These are phyloP conservation scores for Lactifluus volemus DNA, from an alignment of 768 basidiomycete species.

Conservation along the genomic window DNA sequence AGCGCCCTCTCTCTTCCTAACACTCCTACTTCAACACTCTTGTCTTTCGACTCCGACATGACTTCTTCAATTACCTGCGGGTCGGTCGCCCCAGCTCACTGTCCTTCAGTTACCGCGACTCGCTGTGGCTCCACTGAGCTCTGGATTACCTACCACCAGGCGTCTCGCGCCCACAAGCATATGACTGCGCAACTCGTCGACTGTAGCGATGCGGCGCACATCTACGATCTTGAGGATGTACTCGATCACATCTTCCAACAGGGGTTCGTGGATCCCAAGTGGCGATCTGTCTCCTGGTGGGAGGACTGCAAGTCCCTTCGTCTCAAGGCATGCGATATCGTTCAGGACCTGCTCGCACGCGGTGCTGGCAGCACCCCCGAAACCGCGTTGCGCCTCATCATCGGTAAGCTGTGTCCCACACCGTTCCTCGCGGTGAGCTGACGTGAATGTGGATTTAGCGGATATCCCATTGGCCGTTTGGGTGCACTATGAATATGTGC, in stretches of 20 bases:
- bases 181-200: constrained; percentile 41
- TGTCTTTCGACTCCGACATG: background rate
- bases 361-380: constrained; percentile 37
- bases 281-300: constrained; percentile 37
- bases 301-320: constrained; percentile 33
- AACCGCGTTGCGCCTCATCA: constrained; percentile 35
- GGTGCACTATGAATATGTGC: constrained; percentile 37
- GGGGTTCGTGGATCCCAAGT: constrained; percentile 38
- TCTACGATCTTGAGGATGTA: constrained; percentile 40
- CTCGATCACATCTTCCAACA: constrained; percentile 38
- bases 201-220: constrained; percentile 33
- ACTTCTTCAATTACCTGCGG: background rate
- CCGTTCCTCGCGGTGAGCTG: background rate
- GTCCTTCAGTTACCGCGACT: background rate
- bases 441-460: constrained; percentile 23
- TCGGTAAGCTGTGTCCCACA: constrained; percentile 28
- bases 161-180: constrained; percentile 34
- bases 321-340: constrained; percentile 28
- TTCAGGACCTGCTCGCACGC: constrained; percentile 31
- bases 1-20: background rate
- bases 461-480: constrained; percentile 35
- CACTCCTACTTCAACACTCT: background rate
- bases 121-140: constrained; percentile 26
- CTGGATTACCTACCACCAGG: constrained; percentile 42
- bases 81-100: background rate